These are phyloP conservation scores for Pichia phayaonensis DNA, from an alignment of 805 yeast species.

Conservation along the genomic window DNA sequence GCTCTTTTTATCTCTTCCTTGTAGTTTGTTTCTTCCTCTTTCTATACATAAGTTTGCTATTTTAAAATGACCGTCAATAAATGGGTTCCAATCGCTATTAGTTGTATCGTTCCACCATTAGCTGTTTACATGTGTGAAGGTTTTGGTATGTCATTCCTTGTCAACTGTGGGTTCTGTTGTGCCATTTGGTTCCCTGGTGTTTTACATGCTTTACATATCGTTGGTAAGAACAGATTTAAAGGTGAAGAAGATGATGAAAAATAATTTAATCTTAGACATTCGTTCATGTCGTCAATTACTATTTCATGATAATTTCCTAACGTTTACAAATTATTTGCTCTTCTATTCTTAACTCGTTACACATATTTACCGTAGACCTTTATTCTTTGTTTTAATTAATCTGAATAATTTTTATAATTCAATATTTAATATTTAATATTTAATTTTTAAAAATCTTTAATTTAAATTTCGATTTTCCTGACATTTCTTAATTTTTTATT, in stretches of 20 bases:
- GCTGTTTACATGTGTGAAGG: slow-evolving; percentile 67
- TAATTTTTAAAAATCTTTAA: too few species aligned
- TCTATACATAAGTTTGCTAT: not conserved
- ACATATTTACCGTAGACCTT: too few species aligned
- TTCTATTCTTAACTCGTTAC: not conserved
- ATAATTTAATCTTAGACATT: not conserved
- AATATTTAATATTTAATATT: not conserved
- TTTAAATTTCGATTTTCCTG: too few species aligned
- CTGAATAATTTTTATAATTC: not conserved
- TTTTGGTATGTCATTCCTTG: slow-evolving; percentile 44
- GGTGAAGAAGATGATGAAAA: not conserved
- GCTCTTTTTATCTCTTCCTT: not conserved
- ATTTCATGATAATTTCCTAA: too few species aligned
- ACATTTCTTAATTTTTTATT: not conserved
- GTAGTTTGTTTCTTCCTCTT: not conserved
- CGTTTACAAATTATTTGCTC: not conserved
- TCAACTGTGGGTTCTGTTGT: slow-evolving; percentile 53
- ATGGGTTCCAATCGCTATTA: slow-evolving; percentile 11
- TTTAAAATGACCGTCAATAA: slow-evolving; percentile 2
- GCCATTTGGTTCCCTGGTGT: slow-evolving; percentile 74
- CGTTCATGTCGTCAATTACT: not conserved
- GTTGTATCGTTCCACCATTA: slow-evolving; percentile 62
- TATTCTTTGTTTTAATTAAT: not conserved
- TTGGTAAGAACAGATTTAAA: slow-evolving; percentile 16
- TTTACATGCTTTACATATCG: slow-evolving; percentile 64